A percentile compares a stretch with the other conserved stretches of the same genome.
Evolutionary conservation across 768 basidiomycete genomes (phyloP).

Genomic region (Xerocomus brunneocitrinus): DNA sequence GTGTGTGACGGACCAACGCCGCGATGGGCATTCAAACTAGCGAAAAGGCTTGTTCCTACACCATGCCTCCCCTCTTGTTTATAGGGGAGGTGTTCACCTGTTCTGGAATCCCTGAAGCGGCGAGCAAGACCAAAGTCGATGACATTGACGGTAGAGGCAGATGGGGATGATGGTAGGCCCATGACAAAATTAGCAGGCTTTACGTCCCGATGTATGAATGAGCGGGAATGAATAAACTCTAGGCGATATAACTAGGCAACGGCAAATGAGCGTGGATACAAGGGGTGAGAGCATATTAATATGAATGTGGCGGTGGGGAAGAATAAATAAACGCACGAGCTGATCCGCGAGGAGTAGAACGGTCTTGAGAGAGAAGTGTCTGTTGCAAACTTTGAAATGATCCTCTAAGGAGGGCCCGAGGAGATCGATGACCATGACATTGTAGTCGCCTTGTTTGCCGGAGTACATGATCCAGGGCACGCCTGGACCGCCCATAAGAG

Average conservation of each 20-base stretch:
- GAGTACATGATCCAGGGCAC: slow-evolving; percentile 93
- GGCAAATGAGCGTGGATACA: slow-evolving; percentile 18
- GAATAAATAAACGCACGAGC: slow-evolving; percentile 53
- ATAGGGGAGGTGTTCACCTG: slow-evolving; percentile 66
- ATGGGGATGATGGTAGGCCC: slow-evolving; percentile 60
- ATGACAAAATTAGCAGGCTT: slow-evolving; percentile 99
- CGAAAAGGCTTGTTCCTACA: slow-evolving; percentile 75
- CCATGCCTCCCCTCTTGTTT: slow-evolving; percentile 69
- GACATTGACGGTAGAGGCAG: slow-evolving; percentile 78
- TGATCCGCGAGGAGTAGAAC: slow-evolving; percentile 93
- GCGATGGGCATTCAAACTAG: slow-evolving; percentile 70
- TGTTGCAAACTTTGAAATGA: slow-evolving; percentile 84
- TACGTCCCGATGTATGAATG: slow-evolving; percentile 94
- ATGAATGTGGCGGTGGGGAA: not conserved
- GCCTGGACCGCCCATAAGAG: slow-evolving; percentile 82
- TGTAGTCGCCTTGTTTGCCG: slow-evolving; percentile 88
- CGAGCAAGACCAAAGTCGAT: slow-evolving; percentile 86
- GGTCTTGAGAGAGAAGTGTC: slow-evolving; percentile 91
- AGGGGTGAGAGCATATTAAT: slow-evolving; percentile 10
- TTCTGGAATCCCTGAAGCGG: slow-evolving; percentile 64
- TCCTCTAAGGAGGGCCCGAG: slow-evolving; percentile 88
- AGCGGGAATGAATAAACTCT: slow-evolving; percentile 93
- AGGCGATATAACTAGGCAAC: slow-evolving; percentile 79
- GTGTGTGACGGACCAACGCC: slow-evolving; percentile 53
- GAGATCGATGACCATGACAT: slow-evolving; percentile 97